Base-by-base conservation (phyloP, 2,329 filamentous ascomycete genomes). In the Sphaerulina musiva region DNA sequence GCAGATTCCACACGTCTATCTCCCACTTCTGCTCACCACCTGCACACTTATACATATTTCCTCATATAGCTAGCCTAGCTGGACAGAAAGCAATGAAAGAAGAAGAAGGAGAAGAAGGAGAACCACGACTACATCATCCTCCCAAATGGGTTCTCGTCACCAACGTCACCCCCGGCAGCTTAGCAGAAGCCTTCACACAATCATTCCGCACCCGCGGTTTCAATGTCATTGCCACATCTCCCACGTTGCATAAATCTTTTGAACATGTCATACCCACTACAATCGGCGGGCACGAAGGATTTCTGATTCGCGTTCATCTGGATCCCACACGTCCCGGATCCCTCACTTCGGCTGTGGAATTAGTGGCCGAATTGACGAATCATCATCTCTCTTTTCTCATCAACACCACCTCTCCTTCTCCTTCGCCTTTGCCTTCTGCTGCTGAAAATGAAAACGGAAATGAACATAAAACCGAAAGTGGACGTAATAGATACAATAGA, bases 71-170 rank as follows among this genome's bases (percentile, higher is more conserved):
- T 29, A 29, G 26, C 3, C 26, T 20, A 29, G 26, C 1, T 6
- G 26, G 26, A 29, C 5, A 29, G 26, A 29, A 29, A 29, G 5
- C 26, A 29, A 29, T 29, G 26, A 7, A 29, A 1, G 26, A 4
- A 29, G 26, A 29, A 29, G 26, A 29, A 29, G 20, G 3, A 20
- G 20, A 20, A 20, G 20, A 4, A 20, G 20, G 20, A 36, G 34
- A 38, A 38, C 34, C 10, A 38, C 34, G 6, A 38, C 26, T 29
- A 12, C 34, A 12, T 7, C 34, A 11, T n/a, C 8, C 34, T 38
- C 34, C 48, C n/a, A 46, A 46, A 63, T 77, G 78, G 64, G 70
- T 76, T 3, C 71, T 79, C 9, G 65, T 80, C 32, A 71, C 79
- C 11, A 77, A 78, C 11, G 77, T 76, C 17, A 76, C 71, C n/a